Conservation (phyloP, 116 monocot species). For the Trichopus zeylanicus region DNA sequence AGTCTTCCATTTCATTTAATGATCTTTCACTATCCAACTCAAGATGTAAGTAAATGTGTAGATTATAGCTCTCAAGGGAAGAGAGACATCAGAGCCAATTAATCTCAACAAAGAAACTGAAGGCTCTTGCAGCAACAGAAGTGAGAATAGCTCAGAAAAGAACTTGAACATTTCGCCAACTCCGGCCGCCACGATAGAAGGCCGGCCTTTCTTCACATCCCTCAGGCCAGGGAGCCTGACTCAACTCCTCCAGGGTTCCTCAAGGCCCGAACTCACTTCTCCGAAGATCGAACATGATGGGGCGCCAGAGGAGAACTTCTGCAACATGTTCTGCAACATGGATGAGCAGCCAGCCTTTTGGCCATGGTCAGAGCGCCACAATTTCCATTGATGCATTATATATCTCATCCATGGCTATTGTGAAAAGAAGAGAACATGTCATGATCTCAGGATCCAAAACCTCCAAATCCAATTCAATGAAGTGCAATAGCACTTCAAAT, state of each 20-base stretch:
- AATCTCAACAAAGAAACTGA: too few species aligned
- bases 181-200: slow-evolving; percentile 25
- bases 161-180: slow-evolving; percentile 65
- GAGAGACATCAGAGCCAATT: slow-evolving; percentile 57
- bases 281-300: slow-evolving; percentile 44
- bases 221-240: slow-evolving; percentile 24
- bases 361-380: slow-evolving; percentile 28
- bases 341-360: slow-evolving; percentile 60
- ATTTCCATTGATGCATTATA: slow-evolving; percentile 21
- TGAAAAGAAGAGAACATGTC: too few species aligned
- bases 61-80: slow-evolving; percentile 66
- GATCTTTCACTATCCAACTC: too few species aligned
- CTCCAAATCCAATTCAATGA: too few species aligned
- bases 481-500: background rate
- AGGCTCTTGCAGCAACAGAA: slow-evolving; percentile 92
- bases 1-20: too few species aligned
- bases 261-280: slow-evolving; percentile 22
- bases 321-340: too few species aligned
- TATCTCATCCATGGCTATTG: too few species aligned
- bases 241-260: slow-evolving; percentile 33
- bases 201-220: slow-evolving; percentile 43
- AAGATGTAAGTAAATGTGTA: slow-evolving; percentile 16
- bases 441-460: too few species aligned
- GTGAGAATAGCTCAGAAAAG: slow-evolving; percentile 76
- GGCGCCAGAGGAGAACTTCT: slow-evolving; percentile 47